Conservation (phyloP, 2,329 filamentous ascomycete species). For the Monosporascus sp. region DNA sequence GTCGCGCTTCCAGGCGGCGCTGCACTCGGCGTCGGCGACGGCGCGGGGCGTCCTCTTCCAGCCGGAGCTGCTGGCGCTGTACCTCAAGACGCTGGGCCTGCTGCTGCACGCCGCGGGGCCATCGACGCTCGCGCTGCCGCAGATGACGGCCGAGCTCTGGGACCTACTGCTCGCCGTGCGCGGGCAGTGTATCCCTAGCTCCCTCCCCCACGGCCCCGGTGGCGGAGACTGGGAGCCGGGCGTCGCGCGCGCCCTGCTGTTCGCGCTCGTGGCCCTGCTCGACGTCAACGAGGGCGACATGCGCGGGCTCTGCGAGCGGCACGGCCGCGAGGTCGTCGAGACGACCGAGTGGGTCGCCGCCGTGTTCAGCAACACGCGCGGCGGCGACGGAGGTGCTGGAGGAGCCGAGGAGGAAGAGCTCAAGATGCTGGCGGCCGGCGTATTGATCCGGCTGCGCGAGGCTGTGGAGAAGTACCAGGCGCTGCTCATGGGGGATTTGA, state of each 20-base stretch:
- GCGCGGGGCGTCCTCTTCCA: conserved; percentile 61
- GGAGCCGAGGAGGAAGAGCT: conserved; percentile 70
- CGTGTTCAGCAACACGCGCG: conserved; percentile 61
- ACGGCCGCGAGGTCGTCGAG: conserved; percentile 75
- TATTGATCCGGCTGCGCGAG: conserved; percentile 73
- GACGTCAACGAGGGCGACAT: conserved; percentile 75
- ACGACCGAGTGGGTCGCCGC: conserved; percentile 78
- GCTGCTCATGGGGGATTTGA: conserved; percentile 66
- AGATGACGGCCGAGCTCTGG: conserved; percentile 82
- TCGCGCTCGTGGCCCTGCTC: conserved; percentile 72
- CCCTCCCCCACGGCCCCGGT: too few relatives aligned
- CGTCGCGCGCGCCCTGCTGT: conserved; percentile 70
- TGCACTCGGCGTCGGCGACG: conserved; percentile 35
- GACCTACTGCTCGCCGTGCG: conserved; percentile 70
- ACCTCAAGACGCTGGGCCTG: conserved; percentile 80
- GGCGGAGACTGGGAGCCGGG: conserved; percentile 42
- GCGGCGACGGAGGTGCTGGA: conserved; percentile 36
- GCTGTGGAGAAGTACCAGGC: conserved; percentile 77
- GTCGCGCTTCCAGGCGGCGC: conserved; percentile 68
- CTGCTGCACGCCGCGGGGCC: conserved; percentile 80
- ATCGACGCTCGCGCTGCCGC: conserved; percentile 66
- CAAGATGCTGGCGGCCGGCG: conserved; percentile 71
- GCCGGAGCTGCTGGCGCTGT: conserved; percentile 70
- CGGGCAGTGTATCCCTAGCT: conserved; percentile 40
- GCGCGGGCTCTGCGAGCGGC: conserved; percentile 65